Evolutionary conservation across 108 stramenopile genomes (phyloP).

Genomic region (Cyclostephanos invisitatus): DNA sequence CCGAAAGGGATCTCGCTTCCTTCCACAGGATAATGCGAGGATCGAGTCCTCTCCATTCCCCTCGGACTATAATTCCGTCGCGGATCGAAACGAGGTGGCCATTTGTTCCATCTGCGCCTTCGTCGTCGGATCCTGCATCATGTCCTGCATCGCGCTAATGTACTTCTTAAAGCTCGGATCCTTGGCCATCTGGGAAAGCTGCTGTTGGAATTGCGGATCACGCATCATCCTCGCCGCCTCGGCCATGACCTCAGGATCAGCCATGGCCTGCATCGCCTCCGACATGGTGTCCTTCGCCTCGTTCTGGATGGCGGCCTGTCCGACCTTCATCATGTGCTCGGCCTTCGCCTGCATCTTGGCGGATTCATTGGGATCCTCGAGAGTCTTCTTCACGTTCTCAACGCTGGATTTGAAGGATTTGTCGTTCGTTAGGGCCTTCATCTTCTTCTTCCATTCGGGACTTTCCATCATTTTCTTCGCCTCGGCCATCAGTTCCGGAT

Average conservation of each 20-base stretch:
- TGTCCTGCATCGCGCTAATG: constrained; percentile 80
- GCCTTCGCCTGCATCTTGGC: constrained; percentile 84
- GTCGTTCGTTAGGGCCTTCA: constrained; percentile 72
- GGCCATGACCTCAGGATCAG: constrained; percentile 77
- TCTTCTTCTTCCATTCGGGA: constrained; percentile 85
- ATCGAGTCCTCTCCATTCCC: no score
- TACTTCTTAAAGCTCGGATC: constrained; percentile 83
- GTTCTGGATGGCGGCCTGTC: constrained; percentile 61
- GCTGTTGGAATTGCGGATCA: constrained; percentile 79
- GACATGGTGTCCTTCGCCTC: constrained; percentile 67
- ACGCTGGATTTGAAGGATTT: constrained; percentile 73
- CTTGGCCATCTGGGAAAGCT: constrained; percentile 78
- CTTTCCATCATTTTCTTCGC: constrained; percentile 90
- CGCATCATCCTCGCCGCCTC: constrained; percentile 82
- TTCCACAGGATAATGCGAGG: no score
- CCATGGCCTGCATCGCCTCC: constrained; percentile 81
- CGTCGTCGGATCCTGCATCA: constrained; percentile 82
- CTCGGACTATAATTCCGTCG: constrained; percentile 43
- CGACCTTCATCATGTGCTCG: constrained; percentile 89
- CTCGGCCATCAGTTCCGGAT: constrained; percentile 89
- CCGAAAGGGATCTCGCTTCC: not conserved
- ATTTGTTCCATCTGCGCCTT: constrained; percentile 77
- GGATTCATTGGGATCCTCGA: constrained; percentile 83
- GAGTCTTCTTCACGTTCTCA: constrained; percentile 58
- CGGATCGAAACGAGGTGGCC: constrained; percentile 56